Base-by-base conservation (phyloP, 1,139 yeast species). In the Geotrichum histeridarum region DNA sequence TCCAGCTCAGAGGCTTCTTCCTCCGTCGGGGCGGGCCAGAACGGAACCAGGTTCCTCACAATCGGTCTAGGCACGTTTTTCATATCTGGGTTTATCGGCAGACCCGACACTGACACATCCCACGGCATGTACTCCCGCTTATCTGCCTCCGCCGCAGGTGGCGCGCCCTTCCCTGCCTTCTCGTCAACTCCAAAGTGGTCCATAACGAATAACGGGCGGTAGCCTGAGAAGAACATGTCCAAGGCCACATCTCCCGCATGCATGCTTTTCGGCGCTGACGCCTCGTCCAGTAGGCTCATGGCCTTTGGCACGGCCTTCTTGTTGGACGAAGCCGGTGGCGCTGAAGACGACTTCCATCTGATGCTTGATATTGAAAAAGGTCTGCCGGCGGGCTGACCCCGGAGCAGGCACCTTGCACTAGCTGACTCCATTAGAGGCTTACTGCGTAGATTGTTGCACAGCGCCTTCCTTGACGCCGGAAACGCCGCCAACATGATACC, bases 181-280 rank as follows among this genome's bases (percentile, higher is more conserved):
- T 33, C n/a, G 9, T 45, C 42, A 11, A 44, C 17, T 2, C 51
- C 45, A 17, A 41, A 48, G 33, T 46, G 55, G 33, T 54, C 57
- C 43, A 59, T 57, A 60, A 66, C 57, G 48, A 61, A 61, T 27
- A 67, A 58, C 32, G 70, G 70, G 11, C 68, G 57, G 54, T 67
- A 68, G 50, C 67, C 67, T 41, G 68, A 63, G 42, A 65, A 61
- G 51, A 67, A 64, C 45, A 65, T 57, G 36, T 65, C 65, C 48
- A 65, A 57, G 35, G 68, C 68, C 17, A 51, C 43, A n/a, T 51
- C 54, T 14, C 46, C 54, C 18, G 49, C 47, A 12, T 42, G 51
- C 15, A 48, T 30, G 35, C 42, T 48, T 27, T 42, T 41, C n/a
- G 45, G 45, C 39, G 51, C 41, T 8, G 51, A 42, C 12, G 46